Evolutionary conservation across 768 basidiomycete genomes (phyloP).

Genomic region (Pleurotus tuber-regium): DNA sequence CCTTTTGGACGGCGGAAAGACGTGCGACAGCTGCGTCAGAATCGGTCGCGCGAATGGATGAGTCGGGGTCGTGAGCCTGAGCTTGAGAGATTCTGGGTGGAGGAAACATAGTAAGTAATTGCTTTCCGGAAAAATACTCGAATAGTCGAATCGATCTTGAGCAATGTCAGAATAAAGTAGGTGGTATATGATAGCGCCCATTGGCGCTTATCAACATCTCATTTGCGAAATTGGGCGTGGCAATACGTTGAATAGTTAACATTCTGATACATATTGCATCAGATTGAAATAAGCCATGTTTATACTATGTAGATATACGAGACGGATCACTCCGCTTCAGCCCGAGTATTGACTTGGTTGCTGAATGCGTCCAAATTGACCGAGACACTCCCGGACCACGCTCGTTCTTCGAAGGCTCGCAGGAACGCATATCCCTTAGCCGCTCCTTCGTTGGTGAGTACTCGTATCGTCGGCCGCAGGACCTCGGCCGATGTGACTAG

Average conservation of each 20-base stretch:
- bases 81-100: too few relatives aligned
- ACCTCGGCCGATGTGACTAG: constrained; percentile 43
- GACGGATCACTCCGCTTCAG: too few relatives aligned
- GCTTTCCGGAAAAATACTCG: background rate
- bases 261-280: too few relatives aligned
- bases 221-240: too few relatives aligned
- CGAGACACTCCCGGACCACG: constrained; percentile 41
- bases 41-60: constrained; percentile 74
- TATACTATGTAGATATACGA: too few relatives aligned
- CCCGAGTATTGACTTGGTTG: too few relatives aligned
- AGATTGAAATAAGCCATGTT: too few relatives aligned
- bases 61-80: constrained; percentile 45
- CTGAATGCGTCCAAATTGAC: constrained; percentile 34
- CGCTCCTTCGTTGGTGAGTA: constrained; percentile 40
- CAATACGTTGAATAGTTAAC: too few relatives aligned
- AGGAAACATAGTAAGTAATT: constrained; percentile 19
- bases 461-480: constrained; percentile 41
- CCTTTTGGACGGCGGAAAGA: constrained; percentile 76
- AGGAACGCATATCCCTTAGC: constrained; percentile 48
- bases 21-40: constrained; percentile 81
- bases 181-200: too few relatives aligned
- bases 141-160: too few relatives aligned
- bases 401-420: constrained; percentile 45
- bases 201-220: too few relatives aligned
- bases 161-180: too few relatives aligned